These are phyloP conservation scores for Cyberlindnera veronae DNA, from an alignment of 805 yeast genomes.

Conservation along the genomic window DNA sequence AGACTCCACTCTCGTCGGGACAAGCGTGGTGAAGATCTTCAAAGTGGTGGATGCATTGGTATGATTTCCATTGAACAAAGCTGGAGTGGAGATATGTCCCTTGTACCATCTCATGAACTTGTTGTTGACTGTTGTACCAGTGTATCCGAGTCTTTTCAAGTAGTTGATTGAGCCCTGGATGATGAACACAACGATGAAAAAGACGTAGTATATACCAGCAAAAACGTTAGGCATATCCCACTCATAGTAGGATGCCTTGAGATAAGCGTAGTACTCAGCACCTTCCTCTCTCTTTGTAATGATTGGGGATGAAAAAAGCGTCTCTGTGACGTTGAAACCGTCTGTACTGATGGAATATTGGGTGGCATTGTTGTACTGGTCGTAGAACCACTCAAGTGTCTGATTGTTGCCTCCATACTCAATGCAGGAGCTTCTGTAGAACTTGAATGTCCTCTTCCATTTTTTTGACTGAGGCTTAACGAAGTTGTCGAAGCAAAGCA, in stretches of 20 bases:
- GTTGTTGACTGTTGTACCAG: constrained; percentile 12
- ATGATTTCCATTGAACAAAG: constrained; percentile 17
- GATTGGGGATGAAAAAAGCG: constrained; percentile 9
- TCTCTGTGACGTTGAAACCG: constrained; percentile 1
- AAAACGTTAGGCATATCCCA: constrained; percentile 14
- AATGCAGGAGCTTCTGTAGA: neutral
- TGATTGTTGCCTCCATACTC: neutral
- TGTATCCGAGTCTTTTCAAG: constrained; percentile 23
- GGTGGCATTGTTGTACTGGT: constrained; percentile 31
- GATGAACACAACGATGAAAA: constrained; percentile 37
- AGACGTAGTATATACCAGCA: constrained; percentile 33
- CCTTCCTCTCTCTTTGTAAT: neutral
- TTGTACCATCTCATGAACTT: constrained; percentile 15
- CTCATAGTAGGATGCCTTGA: constrained; percentile 9
- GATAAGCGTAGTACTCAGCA: neutral
- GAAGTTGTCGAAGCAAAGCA: constrained; percentile 12
- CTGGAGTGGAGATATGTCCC: constrained; percentile 19
- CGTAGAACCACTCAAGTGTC: constrained; percentile 19
- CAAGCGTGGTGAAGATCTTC: constrained; percentile 12
- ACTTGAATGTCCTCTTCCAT: constrained; percentile 13
- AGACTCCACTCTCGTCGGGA: constrained; percentile 25
- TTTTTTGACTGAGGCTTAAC: constrained; percentile 10
- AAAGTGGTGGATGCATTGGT: constrained; percentile 3
- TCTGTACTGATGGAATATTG: constrained; percentile 12
- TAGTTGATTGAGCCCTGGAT: constrained; percentile 32